Conservation (phyloP, 1,139 yeast genomes). For the Scheffersomyces parashehatae region DNA sequence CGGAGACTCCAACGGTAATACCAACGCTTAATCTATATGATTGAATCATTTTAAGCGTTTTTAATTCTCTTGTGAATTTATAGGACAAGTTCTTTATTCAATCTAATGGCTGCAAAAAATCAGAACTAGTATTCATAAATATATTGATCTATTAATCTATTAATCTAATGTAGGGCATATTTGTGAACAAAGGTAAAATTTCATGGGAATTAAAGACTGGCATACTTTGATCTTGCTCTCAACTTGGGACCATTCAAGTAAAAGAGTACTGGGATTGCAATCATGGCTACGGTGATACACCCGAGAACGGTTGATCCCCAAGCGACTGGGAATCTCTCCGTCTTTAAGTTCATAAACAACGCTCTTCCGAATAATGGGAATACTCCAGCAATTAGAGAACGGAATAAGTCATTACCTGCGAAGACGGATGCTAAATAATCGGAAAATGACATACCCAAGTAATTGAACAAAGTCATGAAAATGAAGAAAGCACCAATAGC, state of each 20-base stretch:
- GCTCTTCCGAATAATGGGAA: conserved; percentile 63
- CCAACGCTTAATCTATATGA: no score
- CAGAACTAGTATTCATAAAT: no score
- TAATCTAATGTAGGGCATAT: no score
- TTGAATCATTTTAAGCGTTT: no score
- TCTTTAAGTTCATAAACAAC: conserved; percentile 46
- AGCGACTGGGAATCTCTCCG: conserved; percentile 52
- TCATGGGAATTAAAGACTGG: conserved; percentile 5
- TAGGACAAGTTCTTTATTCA: no score
- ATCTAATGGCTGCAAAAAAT: no score
- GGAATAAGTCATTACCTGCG: conserved; percentile 54
- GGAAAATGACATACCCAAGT: conserved; percentile 35
- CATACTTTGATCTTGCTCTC: conserved; percentile 47
- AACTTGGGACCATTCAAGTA: conserved; percentile 51
- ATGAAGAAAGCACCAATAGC: conserved; percentile 39
- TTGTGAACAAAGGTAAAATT: no score
- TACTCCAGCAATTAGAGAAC: conserved; percentile 57
- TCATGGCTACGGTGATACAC: conserved; percentile 41
- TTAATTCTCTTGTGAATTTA: no score
- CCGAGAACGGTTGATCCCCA: conserved; percentile 57
- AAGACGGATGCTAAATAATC: conserved; percentile 57
- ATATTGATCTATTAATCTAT: no score
- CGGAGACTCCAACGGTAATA: no score
- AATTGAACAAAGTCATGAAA: conserved; percentile 42
- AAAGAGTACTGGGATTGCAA: conserved; percentile 47